Evolutionary conservation across 176 grass and related monocot genomes (phyloP).

Genomic region (Poa pratensis): DNA sequence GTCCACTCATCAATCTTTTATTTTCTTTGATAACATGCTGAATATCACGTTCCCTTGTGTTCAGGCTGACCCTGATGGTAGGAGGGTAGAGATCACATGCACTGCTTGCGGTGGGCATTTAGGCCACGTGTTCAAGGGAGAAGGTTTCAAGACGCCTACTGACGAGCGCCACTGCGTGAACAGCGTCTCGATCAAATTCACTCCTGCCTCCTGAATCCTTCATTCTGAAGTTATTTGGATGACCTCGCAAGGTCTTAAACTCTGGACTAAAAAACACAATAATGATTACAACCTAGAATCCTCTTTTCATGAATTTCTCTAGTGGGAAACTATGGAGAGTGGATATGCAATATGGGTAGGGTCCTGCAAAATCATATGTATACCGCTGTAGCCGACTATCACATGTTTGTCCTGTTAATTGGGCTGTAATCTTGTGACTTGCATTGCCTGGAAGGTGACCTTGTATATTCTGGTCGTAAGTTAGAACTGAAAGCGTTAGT

Average conservation of each 20-base stretch:
- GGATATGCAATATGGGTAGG: constrained; percentile 5
- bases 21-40: not conserved
- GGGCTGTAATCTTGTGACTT: not conserved
- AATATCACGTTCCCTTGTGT: not conserved
- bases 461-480: not conserved
- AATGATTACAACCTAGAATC: constrained; percentile 15
- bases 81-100: constrained; percentile 77
- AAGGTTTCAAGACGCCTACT: constrained; percentile 86
- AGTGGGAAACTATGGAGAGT: not conserved
- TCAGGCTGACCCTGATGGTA: constrained; percentile 79
- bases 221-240: not conserved
- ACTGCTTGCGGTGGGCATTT: constrained; percentile 80
- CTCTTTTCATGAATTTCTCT: not conserved
- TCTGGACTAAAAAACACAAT: not conserved
- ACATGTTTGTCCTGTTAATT: not conserved
- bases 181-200: constrained; percentile 79
- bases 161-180: constrained; percentile 95
- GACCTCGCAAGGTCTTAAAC: not conserved
- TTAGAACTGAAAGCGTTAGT: not conserved
- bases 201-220: constrained; percentile 41
- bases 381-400: not conserved
- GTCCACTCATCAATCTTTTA: not conserved
- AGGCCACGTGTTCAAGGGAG: constrained; percentile 90
- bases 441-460: not conserved
- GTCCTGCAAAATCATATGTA: not conserved